These are phyloP conservation scores for Syzygium syzygioides DNA, from an alignment of 441 rosid genomes.

Conservation along the genomic window DNA sequence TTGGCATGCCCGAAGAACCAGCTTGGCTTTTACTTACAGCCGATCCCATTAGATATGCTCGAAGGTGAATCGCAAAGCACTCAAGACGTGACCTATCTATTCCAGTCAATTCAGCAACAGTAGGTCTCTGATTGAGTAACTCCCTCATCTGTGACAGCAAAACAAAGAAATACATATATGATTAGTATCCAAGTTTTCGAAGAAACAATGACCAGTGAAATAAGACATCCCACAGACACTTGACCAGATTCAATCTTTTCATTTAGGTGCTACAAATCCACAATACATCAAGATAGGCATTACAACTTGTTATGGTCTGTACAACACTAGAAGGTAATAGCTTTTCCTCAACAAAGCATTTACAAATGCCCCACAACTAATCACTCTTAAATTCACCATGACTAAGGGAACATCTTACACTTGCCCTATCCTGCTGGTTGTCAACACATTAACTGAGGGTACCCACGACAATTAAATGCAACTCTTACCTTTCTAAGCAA, in stretches of 20 bases:
- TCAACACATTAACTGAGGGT: neutral
- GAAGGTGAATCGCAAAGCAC: slow-evolving; percentile 77
- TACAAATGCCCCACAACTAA: neutral
- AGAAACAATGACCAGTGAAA: neutral
- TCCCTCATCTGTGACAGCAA: slow-evolving; percentile 58
- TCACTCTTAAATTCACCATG: neutral
- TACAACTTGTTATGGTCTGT: neutral
- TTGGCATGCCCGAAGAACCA: slow-evolving; percentile 12
- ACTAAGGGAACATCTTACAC: neutral
- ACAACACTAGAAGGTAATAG: neutral
- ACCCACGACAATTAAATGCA: neutral
- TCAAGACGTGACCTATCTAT: slow-evolving; percentile 78
- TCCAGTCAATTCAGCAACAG: slow-evolving; percentile 85
- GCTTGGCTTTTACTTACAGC: slow-evolving; percentile 27
- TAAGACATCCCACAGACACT: neutral
- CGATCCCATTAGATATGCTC: slow-evolving; percentile 73
- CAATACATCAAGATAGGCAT: neutral
- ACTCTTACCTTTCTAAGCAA: slow-evolving; percentile 67
- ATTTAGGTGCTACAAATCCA: neutral
- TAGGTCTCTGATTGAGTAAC: slow-evolving; percentile 71
- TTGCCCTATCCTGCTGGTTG: neutral
- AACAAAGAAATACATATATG: neutral
- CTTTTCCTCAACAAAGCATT: neutral
- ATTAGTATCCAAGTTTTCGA: slow-evolving; percentile 1
- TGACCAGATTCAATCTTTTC: neutral